A percentile compares a stretch with the other conserved stretches of the same genome.
These are phyloP conservation scores for Dissophora ornata DNA, from an alignment of 192 early-diverging fungal species.

Conservation along the genomic window DNA sequence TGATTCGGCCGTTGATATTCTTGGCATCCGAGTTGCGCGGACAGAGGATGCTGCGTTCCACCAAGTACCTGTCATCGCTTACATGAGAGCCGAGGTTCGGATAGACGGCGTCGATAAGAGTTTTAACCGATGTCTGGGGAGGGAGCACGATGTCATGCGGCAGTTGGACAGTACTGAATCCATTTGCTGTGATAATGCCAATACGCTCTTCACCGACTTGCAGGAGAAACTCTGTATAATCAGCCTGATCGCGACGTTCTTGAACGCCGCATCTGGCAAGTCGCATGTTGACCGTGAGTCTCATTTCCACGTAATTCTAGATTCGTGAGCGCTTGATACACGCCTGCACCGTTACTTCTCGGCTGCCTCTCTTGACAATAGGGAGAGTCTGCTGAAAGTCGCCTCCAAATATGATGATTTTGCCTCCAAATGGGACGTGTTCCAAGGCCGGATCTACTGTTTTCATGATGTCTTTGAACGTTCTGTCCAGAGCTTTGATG, in stretches of 20 bases:
- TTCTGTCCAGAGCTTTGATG: slow-evolving; percentile 30
- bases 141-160: slow-evolving; percentile 13
- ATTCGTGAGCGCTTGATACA: slow-evolving; percentile 36
- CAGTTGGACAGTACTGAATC: slow-evolving; percentile 4
- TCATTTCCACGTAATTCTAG: slow-evolving; percentile 11
- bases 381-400: slow-evolving; percentile 43
- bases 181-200: background rate
- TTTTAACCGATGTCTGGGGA: too few relatives aligned
- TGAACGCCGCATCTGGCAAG: background rate
- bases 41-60: too few relatives aligned
- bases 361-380: slow-evolving; percentile 17
- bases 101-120: too few relatives aligned
- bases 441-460: background rate
- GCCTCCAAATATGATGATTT: slow-evolving; percentile 42
- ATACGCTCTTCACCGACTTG: slow-evolving; percentile 11
- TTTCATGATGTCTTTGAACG: slow-evolving; percentile 18
- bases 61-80: too few relatives aligned
- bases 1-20: too few relatives aligned
- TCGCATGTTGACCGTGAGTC: slow-evolving; percentile 29
- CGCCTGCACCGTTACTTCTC: slow-evolving; percentile 13
- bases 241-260: background rate
- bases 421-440: slow-evolving; percentile 29
- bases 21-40: too few relatives aligned
- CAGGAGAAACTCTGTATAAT: slow-evolving; percentile 16
- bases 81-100: too few relatives aligned